Evolutionary conservation across 352 stramenopile species (phyloP), one percentile per base, ranked within the genome.

Genomic region (Globisporangium alternatum): DNA sequence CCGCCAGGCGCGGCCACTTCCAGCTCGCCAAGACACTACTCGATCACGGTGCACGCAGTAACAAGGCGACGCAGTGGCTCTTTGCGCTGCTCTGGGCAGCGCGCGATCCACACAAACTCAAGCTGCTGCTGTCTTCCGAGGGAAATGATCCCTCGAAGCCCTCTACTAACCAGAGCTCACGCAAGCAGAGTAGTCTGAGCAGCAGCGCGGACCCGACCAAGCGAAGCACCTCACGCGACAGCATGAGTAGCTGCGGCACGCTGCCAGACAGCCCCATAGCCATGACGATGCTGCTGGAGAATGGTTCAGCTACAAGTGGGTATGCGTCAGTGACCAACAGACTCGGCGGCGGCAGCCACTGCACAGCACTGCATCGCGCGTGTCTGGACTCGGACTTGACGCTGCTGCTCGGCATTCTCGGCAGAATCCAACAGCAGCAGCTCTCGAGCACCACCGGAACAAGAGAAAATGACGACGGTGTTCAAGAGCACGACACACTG

Each of bases 1-100:
- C 76, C 12, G 67, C 74, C 1, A 70, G 68, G 33, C 72, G 66
- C 54, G 63, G 67, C 1, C 71, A 80, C 33, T 67, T 76, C 19
- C 19, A 64, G 10, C 35, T 86, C 7, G 75, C 68, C 0, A 72
- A 69, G 44, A 59, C 62, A 37, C 60, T 86, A 35, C 48, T 80
- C 12, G 75, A 71, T 15, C 52, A 69, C n/a, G 77, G 77, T 0
- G 75, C 72, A 0, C 59, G 49, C 3, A 72, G 57, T 30, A 65
- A 49, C 39, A 54, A 62, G 9, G 47, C 74, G 5, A 33, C 61
- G 2, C 56, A 33, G 51, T 71, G 60, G 66, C 45, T 80, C 13
- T 65, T 74, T 10, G 60, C 67, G 6, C 57, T 64, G 21, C 45
- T 73, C 17, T 75, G 59, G 45, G 65, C 30, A 21, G 39, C 44